Evolutionary conservation across 768 basidiomycete genomes (phyloP), one percentile per base, ranked within the genome.

Genomic region (Ramaria rubella): DNA sequence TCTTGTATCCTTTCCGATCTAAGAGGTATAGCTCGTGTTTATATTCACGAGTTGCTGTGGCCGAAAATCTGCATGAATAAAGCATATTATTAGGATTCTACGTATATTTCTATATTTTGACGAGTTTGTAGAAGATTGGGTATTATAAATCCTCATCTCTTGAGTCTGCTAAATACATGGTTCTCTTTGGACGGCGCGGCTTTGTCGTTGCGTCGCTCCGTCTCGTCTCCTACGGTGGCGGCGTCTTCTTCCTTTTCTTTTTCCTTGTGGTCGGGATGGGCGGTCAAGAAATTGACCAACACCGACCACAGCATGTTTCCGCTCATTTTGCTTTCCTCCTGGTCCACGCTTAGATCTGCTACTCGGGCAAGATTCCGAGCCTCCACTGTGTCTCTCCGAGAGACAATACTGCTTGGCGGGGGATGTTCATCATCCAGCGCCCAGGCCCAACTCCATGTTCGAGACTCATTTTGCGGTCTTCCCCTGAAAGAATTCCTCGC

Each of bases 351-450:
- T 67, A 80, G 76, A 65, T 91, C 90, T 5, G 90, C 90, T 33
- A 90, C 77, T 50, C 77, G 79, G 24, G 87, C 88, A 38, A 93
- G 72, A 63, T 78, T 73, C 24, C 83, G 74, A 9, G 90, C 90
- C 71, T 93, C 90, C 36, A 76, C 74, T 5, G 91, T 94, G 64
- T 98, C 94, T 52, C 93, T 72, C 56, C 94, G 75, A n/a, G 89
- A 84, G 30, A 90, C 89, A 62, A 97, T 91, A 52, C 92, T 94
- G 63, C 87, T 90, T 2, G 94, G 89, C 4, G 95, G 95, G 3
- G 95, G 95, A 19, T 77, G 75, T 70, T 96, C 94, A 15, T 76
- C 81, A 59, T 90, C 86, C 56, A 92, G 69, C 5, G 86, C 91
- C 93, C 89, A 97, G 19, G 85, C 82, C 85, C 90, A 93, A 27